Percentiles rank a stretch among this genome's conserved stretches.
phyloP scores from a whole-genome alignment of 2,329 filamentous ascomycete genomes.

The Cladophialophora exuberans region DNA sequence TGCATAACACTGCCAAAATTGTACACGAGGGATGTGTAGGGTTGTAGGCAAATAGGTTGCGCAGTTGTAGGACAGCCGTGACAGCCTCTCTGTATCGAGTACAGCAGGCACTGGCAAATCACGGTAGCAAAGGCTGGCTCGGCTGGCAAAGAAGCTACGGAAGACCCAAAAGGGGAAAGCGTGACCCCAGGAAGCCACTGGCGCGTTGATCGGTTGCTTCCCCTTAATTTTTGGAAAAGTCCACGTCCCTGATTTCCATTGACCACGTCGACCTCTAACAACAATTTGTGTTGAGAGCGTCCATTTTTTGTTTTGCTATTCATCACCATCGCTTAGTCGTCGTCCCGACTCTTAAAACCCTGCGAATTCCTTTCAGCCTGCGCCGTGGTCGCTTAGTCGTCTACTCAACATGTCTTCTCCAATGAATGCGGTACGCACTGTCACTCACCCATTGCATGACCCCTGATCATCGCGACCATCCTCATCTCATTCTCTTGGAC shows the following conservation, averaged over 20 bases:
- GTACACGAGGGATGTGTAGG: no score
- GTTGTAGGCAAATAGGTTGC: no score
- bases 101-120: neutral
- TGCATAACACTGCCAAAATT: no score
- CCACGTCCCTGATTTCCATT: neutral
- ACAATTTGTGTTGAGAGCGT: neutral
- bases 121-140: neutral
- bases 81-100: neutral
- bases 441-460: neutral
- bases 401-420: slow-evolving; percentile 32
- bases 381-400: slow-evolving; percentile 3
- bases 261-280: slow-evolving; percentile 3
- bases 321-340: slow-evolving; percentile 13
- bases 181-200: slow-evolving; percentile 24
- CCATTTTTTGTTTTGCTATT: slow-evolving; percentile 7
- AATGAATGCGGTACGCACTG: slow-evolving; percentile 34
- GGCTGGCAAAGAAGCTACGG: slow-evolving; percentile 2
- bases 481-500: slow-evolving; percentile 1
- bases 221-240: slow-evolving; percentile 28
- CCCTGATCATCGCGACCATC: neutral
- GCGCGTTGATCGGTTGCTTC: slow-evolving; percentile 12
- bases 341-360: neutral
- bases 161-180: slow-evolving; percentile 25
- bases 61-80: no score
- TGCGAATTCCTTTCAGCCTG: slow-evolving; percentile 6